Evolutionary conservation across 345 rosid species (phyloP).

Genomic region (Lumnitzera racemosa): DNA sequence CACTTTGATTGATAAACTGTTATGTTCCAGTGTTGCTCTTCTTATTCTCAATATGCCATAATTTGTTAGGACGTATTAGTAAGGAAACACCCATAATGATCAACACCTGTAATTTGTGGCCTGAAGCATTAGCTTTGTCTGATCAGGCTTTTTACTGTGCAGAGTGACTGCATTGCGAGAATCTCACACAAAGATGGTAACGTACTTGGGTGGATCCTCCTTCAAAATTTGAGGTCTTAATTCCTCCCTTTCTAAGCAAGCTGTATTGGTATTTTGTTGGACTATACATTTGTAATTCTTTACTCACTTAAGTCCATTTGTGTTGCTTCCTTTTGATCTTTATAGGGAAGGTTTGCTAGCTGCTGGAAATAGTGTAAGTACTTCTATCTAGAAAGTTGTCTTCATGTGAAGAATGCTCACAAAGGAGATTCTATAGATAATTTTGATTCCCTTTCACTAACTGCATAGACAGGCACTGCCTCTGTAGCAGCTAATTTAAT

Average conservation of each 20-base stretch:
- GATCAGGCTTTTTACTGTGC: slow-evolving; percentile 9
- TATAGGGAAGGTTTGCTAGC: slow-evolving; percentile 51
- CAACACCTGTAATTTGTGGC: background rate
- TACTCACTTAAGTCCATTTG: background rate
- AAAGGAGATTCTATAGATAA: no score
- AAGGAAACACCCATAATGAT: no score
- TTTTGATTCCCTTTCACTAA: background rate
- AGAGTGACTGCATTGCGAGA: slow-evolving; percentile 95
- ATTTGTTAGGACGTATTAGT: no score
- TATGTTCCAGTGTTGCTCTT: no score
- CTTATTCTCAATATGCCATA: no score
- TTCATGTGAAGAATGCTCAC: no score
- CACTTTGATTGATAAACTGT: no score
- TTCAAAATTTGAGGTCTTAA: slow-evolving; percentile 57
- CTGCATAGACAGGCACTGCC: background rate
- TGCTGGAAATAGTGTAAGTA: slow-evolving; percentile 56
- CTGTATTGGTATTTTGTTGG: background rate
- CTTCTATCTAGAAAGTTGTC: background rate
- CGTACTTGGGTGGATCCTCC: slow-evolving; percentile 81
- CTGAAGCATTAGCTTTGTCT: background rate
- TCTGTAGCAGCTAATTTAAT: background rate
- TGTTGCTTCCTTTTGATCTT: slow-evolving; percentile 5
- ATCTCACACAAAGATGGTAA: slow-evolving; percentile 61
- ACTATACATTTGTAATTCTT: background rate
- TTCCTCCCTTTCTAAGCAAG: slow-evolving; percentile 3